Evolutionary conservation across 2,329 filamentous ascomycete species (phyloP).

Genomic region (Dothideomycetes sp.): DNA sequence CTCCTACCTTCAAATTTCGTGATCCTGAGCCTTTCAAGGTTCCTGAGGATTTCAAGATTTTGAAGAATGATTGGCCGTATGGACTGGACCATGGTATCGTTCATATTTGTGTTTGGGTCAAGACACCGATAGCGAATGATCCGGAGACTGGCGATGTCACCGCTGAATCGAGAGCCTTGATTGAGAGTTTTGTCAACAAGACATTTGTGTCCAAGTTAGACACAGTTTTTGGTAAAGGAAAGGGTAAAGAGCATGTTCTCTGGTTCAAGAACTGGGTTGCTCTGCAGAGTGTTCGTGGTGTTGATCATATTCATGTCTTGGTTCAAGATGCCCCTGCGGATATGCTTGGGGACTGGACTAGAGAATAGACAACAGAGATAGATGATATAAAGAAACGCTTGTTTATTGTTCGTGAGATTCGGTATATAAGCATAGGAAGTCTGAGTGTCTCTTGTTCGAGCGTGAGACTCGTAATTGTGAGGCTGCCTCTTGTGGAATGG

Average conservation of each 20-base stretch:
- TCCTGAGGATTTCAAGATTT: conserved; percentile 45
- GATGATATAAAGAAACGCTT: no score
- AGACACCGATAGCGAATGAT: conserved; percentile 40
- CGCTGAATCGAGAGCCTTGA: conserved; percentile 37
- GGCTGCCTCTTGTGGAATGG: no score
- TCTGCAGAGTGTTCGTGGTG: conserved; percentile 50
- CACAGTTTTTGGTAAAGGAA: conserved; percentile 15
- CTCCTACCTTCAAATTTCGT: conserved; percentile 32
- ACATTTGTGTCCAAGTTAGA: conserved; percentile 41
- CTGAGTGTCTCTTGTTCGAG: no score
- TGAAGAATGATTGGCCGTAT: conserved; percentile 58
- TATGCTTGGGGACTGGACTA: conserved; percentile 23
- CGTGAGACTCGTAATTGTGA: no score
- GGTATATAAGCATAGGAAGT: no score
- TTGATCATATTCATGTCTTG: conserved; percentile 50
- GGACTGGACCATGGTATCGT: conserved; percentile 44
- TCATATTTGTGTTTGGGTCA: conserved; percentile 51
- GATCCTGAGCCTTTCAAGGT: conserved; percentile 46
- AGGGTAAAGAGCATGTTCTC: conserved; percentile 39
- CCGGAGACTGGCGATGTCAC: conserved; percentile 41
- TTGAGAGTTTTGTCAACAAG: conserved; percentile 41
- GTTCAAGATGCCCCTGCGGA: conserved; percentile 37
- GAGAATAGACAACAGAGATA: conserved; percentile 2
- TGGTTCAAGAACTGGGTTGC: conserved; percentile 59
- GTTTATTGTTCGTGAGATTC: no score